Percentiles rank a stretch among this genome's conserved stretches.
Conservation (phyloP, 257 asterid species). For the Gentiana macrophylla region DNA sequence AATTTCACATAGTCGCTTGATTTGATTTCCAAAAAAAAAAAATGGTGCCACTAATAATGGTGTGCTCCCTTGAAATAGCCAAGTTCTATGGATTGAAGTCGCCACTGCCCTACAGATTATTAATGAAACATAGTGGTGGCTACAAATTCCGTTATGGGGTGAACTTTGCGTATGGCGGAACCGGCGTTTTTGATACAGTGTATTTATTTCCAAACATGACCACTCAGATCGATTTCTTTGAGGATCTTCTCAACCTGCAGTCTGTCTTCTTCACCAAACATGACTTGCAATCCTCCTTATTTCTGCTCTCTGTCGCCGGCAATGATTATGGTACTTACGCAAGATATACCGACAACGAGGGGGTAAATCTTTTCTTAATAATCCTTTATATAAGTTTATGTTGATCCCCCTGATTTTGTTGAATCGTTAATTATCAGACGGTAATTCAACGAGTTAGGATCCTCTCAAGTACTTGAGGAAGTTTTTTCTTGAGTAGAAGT, state of each 20-base stretch:
- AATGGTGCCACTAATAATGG: too few species aligned
- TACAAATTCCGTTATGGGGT: constrained; percentile 40
- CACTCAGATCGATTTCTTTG: constrained; percentile 56
- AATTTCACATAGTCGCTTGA: too few species aligned
- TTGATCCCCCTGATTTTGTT: too few species aligned
- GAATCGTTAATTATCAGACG: too few species aligned
- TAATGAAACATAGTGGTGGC: constrained; percentile 35
- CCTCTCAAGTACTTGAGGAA: too few species aligned
- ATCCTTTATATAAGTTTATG: too few species aligned
- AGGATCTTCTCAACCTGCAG: constrained; percentile 25
- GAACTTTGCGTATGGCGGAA: constrained; percentile 92
- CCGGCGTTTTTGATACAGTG: constrained; percentile 70
- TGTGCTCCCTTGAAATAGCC: constrained; percentile 30
- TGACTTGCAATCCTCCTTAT: constrained; percentile 42
- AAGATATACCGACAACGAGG: too few species aligned
- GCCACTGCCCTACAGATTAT: constrained; percentile 59
- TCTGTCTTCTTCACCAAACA: constrained; percentile 26
- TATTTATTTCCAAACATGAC: constrained; percentile 54
- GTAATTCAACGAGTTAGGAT: too few species aligned
- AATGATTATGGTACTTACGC: constrained; percentile 51
- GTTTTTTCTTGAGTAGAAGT: too few species aligned
- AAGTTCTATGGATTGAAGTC: constrained; percentile 56
- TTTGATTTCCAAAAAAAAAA: too few species aligned
- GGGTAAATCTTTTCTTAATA: too few species aligned
- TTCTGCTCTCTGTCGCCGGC: constrained; percentile 50